These are phyloP conservation scores for Didymella arachidicola DNA, from an alignment of 2,329 filamentous ascomycete genomes.

Conservation along the genomic window DNA sequence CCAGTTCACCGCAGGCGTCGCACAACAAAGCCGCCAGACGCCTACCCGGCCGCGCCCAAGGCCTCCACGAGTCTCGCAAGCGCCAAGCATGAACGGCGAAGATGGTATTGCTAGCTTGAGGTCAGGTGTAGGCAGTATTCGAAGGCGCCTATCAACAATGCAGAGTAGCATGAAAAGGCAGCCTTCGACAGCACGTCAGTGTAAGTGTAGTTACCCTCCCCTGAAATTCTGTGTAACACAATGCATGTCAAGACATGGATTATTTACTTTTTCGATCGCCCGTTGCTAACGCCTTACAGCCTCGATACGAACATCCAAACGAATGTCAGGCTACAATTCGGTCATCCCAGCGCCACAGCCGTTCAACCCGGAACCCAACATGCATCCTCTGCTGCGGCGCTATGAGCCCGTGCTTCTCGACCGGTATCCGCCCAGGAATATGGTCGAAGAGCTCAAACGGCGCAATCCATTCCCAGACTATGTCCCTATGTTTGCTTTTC, in stretches of 20 bases:
- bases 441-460: conserved; percentile 79
- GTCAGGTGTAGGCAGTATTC: conserved; percentile 80
- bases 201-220: conserved; percentile 59
- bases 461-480: conserved; percentile 94
- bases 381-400: conserved; percentile 92
- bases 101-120: conserved; percentile 63
- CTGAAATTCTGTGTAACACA: conserved; percentile 6
- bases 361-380: conserved; percentile 85
- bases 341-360: conserved; percentile 95
- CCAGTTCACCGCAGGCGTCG: conserved; percentile 82
- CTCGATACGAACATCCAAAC: conserved; percentile 80
- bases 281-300: conserved; percentile 51
- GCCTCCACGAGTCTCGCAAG: conserved; percentile 75
- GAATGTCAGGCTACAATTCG: conserved; percentile 96
- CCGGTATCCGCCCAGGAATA: conserved; percentile 85
- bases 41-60: conserved; percentile 75
- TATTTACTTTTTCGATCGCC: conserved; percentile 34
- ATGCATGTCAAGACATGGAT: conserved; percentile 24
- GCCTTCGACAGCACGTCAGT: conserved; percentile 75
- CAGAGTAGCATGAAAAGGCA: conserved; percentile 86
- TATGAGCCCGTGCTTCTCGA: conserved; percentile 98
- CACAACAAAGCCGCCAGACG: conserved; percentile 54
- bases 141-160: conserved; percentile 95
- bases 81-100: conserved; percentile 48
- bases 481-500: conserved; percentile 98